phyloP scores from a whole-genome alignment of 2,329 filamentous ascomycete genomes.

The Venturia pyrina region DNA sequence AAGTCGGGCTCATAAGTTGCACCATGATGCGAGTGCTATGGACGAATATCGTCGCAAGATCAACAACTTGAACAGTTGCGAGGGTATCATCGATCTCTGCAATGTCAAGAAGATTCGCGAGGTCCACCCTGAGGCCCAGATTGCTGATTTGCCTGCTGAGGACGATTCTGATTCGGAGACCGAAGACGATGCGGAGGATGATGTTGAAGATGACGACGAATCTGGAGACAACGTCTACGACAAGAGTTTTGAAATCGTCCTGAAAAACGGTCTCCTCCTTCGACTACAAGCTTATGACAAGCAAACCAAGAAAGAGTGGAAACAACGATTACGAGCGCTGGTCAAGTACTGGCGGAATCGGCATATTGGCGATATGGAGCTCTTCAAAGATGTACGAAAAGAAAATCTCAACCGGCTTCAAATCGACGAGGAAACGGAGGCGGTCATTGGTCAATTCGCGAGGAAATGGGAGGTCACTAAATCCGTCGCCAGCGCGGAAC shows the following conservation, averaged over 20 bases:
- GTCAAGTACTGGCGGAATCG: slow-evolving; percentile 54
- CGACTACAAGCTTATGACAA: slow-evolving; percentile 49
- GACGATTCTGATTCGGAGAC: slow-evolving; percentile 47
- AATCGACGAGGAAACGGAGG: slow-evolving; percentile 57
- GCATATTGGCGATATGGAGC: slow-evolving; percentile 43
- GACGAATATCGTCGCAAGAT: slow-evolving; percentile 49
- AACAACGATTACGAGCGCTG: slow-evolving; percentile 45
- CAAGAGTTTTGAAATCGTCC: slow-evolving; percentile 50
- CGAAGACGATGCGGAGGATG: slow-evolving; percentile 37
- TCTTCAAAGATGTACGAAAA: slow-evolving; percentile 46
- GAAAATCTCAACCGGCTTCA: slow-evolving; percentile 50
- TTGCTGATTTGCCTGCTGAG: slow-evolving; percentile 43
- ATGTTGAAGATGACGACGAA: slow-evolving; percentile 42
- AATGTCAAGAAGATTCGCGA: slow-evolving; percentile 48
- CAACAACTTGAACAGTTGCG: slow-evolving; percentile 47
- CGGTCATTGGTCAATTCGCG: slow-evolving; percentile 54
- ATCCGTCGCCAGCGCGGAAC: slow-evolving; percentile 49
- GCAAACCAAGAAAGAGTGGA: slow-evolving; percentile 51
- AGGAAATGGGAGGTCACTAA: slow-evolving; percentile 59
- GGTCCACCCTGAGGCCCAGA: slow-evolving; percentile 39
- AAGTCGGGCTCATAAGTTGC: slow-evolving; percentile 16
- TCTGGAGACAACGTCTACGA: slow-evolving; percentile 44
- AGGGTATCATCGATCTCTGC: slow-evolving; percentile 55
- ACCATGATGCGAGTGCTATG: slow-evolving; percentile 49
- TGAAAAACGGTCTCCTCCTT: slow-evolving; percentile 52